phyloP scores from a whole-genome alignment of 1,139 yeast genomes.

The Tardiomyces blankii region DNA sequence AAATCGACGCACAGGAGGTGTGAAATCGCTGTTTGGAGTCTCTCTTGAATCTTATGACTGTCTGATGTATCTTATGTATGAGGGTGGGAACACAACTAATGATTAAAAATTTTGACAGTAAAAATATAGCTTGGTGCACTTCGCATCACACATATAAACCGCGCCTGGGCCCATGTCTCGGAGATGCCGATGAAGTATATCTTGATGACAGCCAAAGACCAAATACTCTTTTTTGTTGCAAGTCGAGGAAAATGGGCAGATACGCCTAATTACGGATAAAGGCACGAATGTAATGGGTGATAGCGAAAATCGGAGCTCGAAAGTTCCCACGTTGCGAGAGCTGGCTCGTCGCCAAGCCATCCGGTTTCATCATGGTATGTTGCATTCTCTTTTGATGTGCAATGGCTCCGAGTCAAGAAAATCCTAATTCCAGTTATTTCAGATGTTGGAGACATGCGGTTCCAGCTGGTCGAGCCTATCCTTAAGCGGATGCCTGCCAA shows the following conservation, averaged over 20 bases:
- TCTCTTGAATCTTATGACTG: slow-evolving; percentile 1
- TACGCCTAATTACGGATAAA: too few species aligned
- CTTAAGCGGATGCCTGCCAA: slow-evolving; percentile 10
- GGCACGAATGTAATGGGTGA: neutral
- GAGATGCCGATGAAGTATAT: too few species aligned
- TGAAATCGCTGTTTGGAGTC: slow-evolving; percentile 6
- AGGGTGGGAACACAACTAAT: neutral
- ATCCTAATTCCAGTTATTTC: slow-evolving; percentile 6
- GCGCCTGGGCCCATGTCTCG: too few species aligned
- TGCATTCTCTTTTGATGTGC: neutral
- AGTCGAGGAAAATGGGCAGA: too few species aligned
- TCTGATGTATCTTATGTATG: neutral
- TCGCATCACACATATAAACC: too few species aligned
- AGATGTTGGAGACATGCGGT: slow-evolving; percentile 18
- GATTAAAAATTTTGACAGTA: neutral
- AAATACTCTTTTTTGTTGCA: too few species aligned
- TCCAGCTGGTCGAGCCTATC: slow-evolving; percentile 13
- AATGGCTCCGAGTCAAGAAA: neutral
- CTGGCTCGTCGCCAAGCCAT: slow-evolving; percentile 1
- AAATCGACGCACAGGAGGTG: neutral
- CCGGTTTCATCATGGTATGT: neutral
- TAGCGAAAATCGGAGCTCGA: neutral
- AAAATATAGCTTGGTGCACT: neutral
- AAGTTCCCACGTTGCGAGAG: neutral
- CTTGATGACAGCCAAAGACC: too few species aligned